Base-by-base conservation (phyloP, 768 basidiomycete species). In the Leccinum rimulosum region DNA sequence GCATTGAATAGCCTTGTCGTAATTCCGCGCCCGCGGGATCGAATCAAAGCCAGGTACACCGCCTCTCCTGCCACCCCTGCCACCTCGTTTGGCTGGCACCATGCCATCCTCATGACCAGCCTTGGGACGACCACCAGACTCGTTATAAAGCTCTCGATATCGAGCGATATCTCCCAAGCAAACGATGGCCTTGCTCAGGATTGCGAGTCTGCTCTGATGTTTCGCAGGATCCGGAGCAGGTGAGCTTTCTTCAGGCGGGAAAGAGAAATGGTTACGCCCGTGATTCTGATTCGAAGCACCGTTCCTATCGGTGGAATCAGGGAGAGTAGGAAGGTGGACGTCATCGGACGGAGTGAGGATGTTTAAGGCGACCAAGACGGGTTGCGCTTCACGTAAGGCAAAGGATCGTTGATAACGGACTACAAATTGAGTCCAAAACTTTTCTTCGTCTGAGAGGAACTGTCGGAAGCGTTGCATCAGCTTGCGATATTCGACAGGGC, bases 111-210 rank as follows among this genome's bases (percentile, higher is more conserved):
- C 87, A 43, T 87, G 86, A 17, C 88, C 87, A 0, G 84, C 87
- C 64, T 79, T 82, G 17, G 86, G 80, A 54, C 87, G 79, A 25
- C 87, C 81, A 30, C 83, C 81, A 52, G 80, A 74, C 62, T 93
- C 92, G 66, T 86, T 90, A 67, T 96, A 97, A 45, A 89, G 84
- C 66, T 98, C 95, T 58, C 88, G 82, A 74, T 99, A 99, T 45
- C 97, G 83, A 59, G 94, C 91, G 51, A 99, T 87, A 68, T 99
- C 97, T 11, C 97, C 97, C 9, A 95, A 81, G 71, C 91, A 96
- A 19, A 98, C 86, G 55, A 99, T 77, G 8, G 89, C 87, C 75
- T 96, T 97, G 76, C 87, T 89, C 47, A 95, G 75, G 48, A 91
- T 85, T 10, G 85, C 82, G n/a, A 95, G 76, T 57, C 86, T 83